Evolutionary conservation across 2,329 filamentous ascomycete species (phyloP).

Genomic region (Ophiognomonia clavigignenti-juglandacearum): DNA sequence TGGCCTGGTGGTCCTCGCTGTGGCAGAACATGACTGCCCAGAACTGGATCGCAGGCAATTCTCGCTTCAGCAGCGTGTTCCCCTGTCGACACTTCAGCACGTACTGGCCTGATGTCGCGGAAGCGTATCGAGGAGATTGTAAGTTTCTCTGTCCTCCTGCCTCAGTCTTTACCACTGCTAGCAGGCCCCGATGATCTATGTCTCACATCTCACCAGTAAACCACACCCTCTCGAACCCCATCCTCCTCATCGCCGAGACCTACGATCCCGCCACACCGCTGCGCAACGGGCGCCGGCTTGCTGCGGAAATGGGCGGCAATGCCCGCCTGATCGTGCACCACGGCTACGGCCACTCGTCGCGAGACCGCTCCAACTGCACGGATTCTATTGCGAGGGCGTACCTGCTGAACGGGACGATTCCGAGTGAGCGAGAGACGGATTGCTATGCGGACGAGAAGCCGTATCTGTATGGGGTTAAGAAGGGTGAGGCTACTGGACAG

Average conservation of each 20-base stretch:
- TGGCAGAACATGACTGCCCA: constrained; percentile 42
- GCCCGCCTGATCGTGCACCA: constrained; percentile 44
- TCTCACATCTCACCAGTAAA: constrained; percentile 25
- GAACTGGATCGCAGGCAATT: constrained; percentile 43
- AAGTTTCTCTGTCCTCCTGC: background rate
- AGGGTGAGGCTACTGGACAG: constrained; percentile 7
- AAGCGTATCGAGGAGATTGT: constrained; percentile 39
- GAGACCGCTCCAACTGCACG: constrained; percentile 41
- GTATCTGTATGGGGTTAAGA: constrained; percentile 34
- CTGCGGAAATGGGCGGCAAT: constrained; percentile 41
- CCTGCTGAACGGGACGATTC: constrained; percentile 36
- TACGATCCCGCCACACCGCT: constrained; percentile 47
- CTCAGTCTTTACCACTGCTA: background rate
- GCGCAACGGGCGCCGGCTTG: constrained; percentile 39
- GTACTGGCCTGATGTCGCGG: constrained; percentile 40
- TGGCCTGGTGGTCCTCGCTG: constrained; percentile 37
- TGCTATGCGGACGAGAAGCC: constrained; percentile 45
- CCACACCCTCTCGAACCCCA: constrained; percentile 35
- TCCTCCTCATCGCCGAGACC: constrained; percentile 43
- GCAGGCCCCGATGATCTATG: background rate
- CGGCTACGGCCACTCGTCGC: constrained; percentile 43
- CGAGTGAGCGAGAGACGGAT: constrained; percentile 34
- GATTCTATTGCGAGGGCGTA: constrained; percentile 34
- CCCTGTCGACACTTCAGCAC: constrained; percentile 40
- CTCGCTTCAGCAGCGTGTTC: constrained; percentile 37